These are phyloP conservation scores for Candida sonorensis DNA, from an alignment of 805 yeast genomes.

Conservation along the genomic window DNA sequence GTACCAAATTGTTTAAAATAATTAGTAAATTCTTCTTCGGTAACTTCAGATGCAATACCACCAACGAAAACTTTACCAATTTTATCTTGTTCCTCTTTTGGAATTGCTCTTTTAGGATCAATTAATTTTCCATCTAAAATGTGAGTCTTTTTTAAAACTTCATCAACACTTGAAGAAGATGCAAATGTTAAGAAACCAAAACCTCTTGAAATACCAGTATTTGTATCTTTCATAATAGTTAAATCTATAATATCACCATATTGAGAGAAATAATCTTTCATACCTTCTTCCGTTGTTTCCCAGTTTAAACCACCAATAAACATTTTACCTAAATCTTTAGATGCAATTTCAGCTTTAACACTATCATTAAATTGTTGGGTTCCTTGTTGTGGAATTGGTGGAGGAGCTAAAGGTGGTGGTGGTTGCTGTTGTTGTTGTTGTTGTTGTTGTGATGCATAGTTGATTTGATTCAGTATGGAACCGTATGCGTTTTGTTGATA, in stretches of 20 bases:
- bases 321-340: constrained; percentile 81
- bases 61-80: constrained; percentile 97
- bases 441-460: constrained; percentile 4
- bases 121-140: constrained; percentile 91
- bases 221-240: constrained; percentile 86
- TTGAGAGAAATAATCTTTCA: constrained; percentile 75
- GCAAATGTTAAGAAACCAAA: constrained; percentile 90
- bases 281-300: constrained; percentile 91
- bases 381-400: constrained; percentile 15
- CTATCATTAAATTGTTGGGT: constrained; percentile 18
- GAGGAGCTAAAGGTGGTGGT: constrained; percentile 14
- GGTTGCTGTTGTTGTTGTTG: constrained; percentile 14
- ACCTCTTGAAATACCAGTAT: constrained; percentile 87
- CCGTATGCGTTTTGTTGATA: too few relatives aligned
- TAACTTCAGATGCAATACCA: constrained; percentile 90
- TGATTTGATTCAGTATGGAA: too few relatives aligned
- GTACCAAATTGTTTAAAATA: constrained; percentile 85
- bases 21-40: constrained; percentile 80
- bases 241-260: constrained; percentile 85
- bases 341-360: constrained; percentile 42
- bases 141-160: constrained; percentile 80
- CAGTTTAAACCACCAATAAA: constrained; percentile 95
- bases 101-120: constrained; percentile 96
- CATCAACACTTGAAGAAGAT: constrained; percentile 75
- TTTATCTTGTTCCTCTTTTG: constrained; percentile 94